Conservation (phyloP, 441 rosid species). For the Eugenia klotzschiana region DNA sequence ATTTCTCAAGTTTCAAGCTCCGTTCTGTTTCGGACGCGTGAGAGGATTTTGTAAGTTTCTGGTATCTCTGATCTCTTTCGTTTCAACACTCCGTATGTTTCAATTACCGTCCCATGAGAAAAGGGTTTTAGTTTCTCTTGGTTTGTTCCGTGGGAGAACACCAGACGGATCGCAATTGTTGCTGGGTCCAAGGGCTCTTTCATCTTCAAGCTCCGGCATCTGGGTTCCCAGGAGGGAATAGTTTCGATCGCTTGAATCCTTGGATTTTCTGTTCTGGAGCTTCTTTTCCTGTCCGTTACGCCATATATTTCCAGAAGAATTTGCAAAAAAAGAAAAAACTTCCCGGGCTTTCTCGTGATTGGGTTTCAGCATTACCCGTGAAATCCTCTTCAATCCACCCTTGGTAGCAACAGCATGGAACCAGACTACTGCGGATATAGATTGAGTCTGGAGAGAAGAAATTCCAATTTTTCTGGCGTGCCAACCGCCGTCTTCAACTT, state of each 20-base stretch:
- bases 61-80: no score
- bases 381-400: background rate
- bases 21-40: no score
- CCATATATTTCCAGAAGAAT: background rate
- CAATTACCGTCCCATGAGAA: no score
- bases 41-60: no score
- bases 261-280: background rate
- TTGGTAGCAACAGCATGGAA: background rate
- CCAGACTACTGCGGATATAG: background rate
- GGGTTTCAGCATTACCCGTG: background rate
- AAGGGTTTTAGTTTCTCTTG: no score
- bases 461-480: background rate
- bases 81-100: no score
- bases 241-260: background rate
- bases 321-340: background rate
- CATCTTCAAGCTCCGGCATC: no score
- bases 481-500: background rate
- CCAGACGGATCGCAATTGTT: no score
- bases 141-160: no score
- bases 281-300: background rate
- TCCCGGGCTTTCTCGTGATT: background rate
- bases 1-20: no score
- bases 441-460: background rate
- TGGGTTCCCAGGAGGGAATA: background rate
- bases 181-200: no score